Evolutionary conservation across 495 filamentous ascomycete genomes (phyloP).

Genomic region (Tuber aestivum): DNA sequence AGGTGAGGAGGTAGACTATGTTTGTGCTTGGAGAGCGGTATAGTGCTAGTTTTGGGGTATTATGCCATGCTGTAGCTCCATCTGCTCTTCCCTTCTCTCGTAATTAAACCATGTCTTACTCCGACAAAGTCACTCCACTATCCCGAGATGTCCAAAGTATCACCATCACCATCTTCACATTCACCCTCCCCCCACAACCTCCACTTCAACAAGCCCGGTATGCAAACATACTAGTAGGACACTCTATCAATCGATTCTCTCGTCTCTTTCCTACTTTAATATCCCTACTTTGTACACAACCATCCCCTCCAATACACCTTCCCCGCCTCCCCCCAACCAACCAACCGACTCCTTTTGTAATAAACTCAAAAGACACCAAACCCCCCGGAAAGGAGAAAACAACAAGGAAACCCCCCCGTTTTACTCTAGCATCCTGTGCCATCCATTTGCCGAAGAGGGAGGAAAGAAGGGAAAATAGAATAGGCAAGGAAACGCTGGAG

Average conservation of each 20-base stretch:
- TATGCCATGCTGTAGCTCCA: neutral
- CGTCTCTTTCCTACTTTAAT: neutral
- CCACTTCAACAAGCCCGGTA: neutral
- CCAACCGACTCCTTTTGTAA: neutral
- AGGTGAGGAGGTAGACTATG: neutral
- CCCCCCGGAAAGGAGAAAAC: neutral
- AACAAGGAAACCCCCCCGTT: neutral
- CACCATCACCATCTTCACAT: neutral
- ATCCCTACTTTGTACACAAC: neutral
- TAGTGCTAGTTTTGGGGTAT: neutral
- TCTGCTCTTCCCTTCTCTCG: neutral
- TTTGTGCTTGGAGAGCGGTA: neutral
- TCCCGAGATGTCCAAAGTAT: neutral
- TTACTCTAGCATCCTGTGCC: slow-evolving; percentile 1
- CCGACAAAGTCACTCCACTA: neutral
- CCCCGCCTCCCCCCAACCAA: neutral
- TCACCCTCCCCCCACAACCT: neutral
- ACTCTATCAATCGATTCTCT: slow-evolving; percentile 5
- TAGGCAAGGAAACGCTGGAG: neutral
- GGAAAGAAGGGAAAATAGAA: neutral
- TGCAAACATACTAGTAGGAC: neutral
- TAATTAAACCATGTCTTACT: neutral
- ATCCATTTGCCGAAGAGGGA: neutral
- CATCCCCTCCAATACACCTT: neutral
- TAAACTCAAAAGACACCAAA: neutral